Evolutionary conservation across 75 land plant genomes (phyloP), one percentile per base, ranked within the genome.

Genomic region (Pseudotsuga menziesii): DNA sequence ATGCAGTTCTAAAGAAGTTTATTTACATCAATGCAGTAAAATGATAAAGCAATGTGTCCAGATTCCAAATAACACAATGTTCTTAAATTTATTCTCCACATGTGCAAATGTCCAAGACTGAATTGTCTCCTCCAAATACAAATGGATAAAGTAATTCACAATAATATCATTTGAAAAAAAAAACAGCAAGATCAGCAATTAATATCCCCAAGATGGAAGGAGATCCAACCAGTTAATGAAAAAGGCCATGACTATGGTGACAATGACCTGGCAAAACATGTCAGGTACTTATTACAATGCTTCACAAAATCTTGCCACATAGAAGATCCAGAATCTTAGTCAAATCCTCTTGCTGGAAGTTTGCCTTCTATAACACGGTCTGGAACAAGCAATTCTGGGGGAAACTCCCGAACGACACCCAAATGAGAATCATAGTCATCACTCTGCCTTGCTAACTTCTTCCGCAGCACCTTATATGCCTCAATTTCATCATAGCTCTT

Each of bases 381-480:
- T 4, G 90, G 87, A 75, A 88, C 80, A n/a, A 85, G 80, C 60
- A 93, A 86, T 67, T 92, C 87, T 2, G 91, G 93, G 11, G 89
- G 91, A 56, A 84, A 84, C 56, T 91, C 89, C 62, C 92, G 86
- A 32, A 85, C 78, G 44, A 89, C 83, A 59, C 95, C 96, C 4
- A 95, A 66, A 86, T 91, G 85, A 23, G 93, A 89, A 66, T 91
- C 96, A 74, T 93, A 93, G 12, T 94, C 99, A 35, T 94, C 97
- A 82, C 82, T 85, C 55, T 90, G 85, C 0, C 44, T 73, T 4
- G 86, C 90, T 88, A 88, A 89, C 80, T 89, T 94, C 86, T 94
- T 96, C 71, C 94, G 87, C 29, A 84, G 82, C 2, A 83, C 79
- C 84, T 94, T 94, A 78, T 96, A 93, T 58, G 85, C 83, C 75